Evolutionary conservation across 2,329 filamentous ascomycete genomes (phyloP), one percentile per base, ranked within the genome.

Genomic region (Fusarium azukiicola): DNA sequence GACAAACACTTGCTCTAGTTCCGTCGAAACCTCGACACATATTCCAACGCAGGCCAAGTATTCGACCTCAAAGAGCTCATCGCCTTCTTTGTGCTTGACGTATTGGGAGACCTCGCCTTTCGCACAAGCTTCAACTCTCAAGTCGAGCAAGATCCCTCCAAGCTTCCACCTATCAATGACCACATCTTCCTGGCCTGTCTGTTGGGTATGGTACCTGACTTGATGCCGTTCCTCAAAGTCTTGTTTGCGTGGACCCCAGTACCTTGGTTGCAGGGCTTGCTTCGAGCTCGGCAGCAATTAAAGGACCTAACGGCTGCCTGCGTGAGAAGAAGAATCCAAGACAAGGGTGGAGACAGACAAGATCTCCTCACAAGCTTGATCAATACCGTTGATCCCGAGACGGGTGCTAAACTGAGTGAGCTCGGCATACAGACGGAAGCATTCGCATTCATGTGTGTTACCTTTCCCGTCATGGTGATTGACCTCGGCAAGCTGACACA

Each of bases 401-500:
- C 58, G 14, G 23, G 58, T 3, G 40, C 40, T 16, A 44, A 38
- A 2, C 58, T 63, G 8, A 42, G 38, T 8, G 40, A 63, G 2
- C 58, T 63, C 44, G 40, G 32, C 40, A 63, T 63, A 8, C 58
- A 63, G 2, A 63, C 40, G 8, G 40, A 63, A 6, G 58, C 58
- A 32, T 63, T 63, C 17, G 58, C 58, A 16, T 63, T 63, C 58
- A 63, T 63, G 40, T 63, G 38, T 12, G 58, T 58, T 11, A 32
- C 27, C 2, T 47, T 47, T 16, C 44, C 44, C 27, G 27, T 27
- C 27, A 27, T 27, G 27, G 27, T 27, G 27, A 27, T 27, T 27
- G 27, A 27, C 27, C 27, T 27, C 27, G 27, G 27, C 27, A 27
- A 27, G 27, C 27, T 44, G n/a, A 44, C 58, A 10, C 4, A 2